These are phyloP conservation scores for Leishmania braziliensis DNA, from an alignment of 208 protist genomes.

Conservation along the genomic window DNA sequence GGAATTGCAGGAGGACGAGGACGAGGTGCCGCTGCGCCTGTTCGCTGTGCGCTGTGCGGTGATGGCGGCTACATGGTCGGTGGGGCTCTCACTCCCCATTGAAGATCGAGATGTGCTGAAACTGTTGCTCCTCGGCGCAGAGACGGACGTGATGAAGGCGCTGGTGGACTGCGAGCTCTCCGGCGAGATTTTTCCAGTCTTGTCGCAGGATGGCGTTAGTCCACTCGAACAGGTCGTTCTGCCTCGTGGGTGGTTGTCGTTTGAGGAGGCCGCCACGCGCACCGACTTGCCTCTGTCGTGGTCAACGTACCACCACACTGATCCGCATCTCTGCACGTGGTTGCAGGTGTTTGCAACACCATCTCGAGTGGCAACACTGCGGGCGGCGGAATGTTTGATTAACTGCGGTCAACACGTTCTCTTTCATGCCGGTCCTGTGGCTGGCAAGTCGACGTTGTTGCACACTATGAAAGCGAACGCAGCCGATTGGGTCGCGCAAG, in stretches of 20 bases:
- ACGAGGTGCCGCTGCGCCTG: conserved; percentile 31
- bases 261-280: conserved; percentile 41
- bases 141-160: conserved; percentile 24
- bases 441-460: conserved; percentile 79
- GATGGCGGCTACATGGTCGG: conserved; percentile 64
- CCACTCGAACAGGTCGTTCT: conserved; percentile 33
- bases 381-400: conserved; percentile 71
- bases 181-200: conserved; percentile 27
- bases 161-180: conserved; percentile 20
- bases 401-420: conserved; percentile 79
- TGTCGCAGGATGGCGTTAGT: conserved; percentile 19
- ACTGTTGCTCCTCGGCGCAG: conserved; percentile 42
- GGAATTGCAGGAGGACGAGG: conserved; percentile 36
- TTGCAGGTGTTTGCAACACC: conserved; percentile 61
- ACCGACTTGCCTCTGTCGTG: conserved; percentile 48
- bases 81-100: conserved; percentile 33
- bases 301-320: conserved; percentile 39
- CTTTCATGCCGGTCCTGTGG: conserved; percentile 46
- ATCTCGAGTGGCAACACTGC: conserved; percentile 55
- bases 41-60: conserved; percentile 54
- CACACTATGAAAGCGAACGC: conserved; percentile 53
- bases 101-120: conserved; percentile 45
- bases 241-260: conserved; percentile 69
- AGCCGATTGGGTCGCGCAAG: conserved; percentile 52
- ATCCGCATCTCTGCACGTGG: conserved; percentile 48